A percentile compares a stretch with the other conserved stretches of the same genome.
phyloP scores from a whole-genome alignment of 1,284 basidiomycete genomes.

The Lignosus rhinocerotis region DNA sequence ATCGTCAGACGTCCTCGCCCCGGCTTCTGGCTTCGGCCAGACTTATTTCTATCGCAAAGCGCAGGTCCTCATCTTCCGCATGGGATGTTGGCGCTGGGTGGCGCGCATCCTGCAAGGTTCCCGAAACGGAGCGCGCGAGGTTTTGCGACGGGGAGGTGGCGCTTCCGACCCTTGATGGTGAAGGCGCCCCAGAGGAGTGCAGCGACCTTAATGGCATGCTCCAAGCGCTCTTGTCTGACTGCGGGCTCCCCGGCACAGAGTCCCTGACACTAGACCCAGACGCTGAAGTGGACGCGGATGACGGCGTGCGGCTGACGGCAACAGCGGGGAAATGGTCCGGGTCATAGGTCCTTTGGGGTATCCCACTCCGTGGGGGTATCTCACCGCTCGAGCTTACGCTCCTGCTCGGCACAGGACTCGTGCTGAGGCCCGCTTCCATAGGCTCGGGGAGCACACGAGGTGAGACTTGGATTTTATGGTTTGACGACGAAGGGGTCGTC shows the following conservation, averaged over 20 bases:
- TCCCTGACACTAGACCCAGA: conserved; percentile 15
- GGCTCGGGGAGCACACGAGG: conserved; percentile 38
- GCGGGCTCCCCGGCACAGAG: conserved; percentile 27
- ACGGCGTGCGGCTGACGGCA: conserved; percentile 25
- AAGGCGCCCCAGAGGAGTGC: conserved; percentile 27
- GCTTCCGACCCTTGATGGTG: conserved; percentile 16
- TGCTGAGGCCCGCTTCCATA: conserved; percentile 35
- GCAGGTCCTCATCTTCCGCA: conserved; percentile 29
- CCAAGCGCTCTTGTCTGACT: conserved; percentile 35
- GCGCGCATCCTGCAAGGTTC: neutral
- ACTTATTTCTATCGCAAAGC: conserved; percentile 36
- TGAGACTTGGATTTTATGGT: conserved; percentile 38
- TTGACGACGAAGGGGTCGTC: conserved; percentile 24
- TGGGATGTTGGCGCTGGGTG: neutral
- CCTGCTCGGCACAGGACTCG: conserved; percentile 16
- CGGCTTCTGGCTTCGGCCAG: conserved; percentile 36
- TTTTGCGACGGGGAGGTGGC: conserved; percentile 17
- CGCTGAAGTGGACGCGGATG: conserved; percentile 21
- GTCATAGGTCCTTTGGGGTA: conserved; percentile 14
- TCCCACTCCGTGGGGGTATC: neutral
- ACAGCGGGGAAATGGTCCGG: conserved; percentile 25
- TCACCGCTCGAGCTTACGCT: conserved; percentile 7
- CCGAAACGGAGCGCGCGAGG: conserved; percentile 9
- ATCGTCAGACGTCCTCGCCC: conserved; percentile 28
- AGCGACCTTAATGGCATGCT: conserved; percentile 30